phyloP scores from a whole-genome alignment of 2,329 filamentous ascomycete genomes.

The Hymenoscyphus albidus region DNA sequence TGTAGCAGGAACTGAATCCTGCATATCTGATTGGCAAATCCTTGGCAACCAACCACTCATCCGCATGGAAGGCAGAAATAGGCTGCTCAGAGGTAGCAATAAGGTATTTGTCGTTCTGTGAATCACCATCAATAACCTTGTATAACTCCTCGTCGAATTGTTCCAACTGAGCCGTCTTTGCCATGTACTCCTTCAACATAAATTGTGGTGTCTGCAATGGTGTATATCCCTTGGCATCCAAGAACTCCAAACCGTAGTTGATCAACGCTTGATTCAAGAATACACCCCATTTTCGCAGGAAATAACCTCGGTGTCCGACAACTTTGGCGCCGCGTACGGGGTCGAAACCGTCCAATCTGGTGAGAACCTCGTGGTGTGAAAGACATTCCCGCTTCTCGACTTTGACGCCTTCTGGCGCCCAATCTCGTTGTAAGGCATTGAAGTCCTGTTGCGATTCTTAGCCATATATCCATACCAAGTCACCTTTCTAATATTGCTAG shows the following conservation, averaged over 20 bases:
- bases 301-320: slow-evolving; percentile 92
- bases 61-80: slow-evolving; percentile 85
- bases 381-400: slow-evolving; percentile 74
- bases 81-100: slow-evolving; percentile 90
- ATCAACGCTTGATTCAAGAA: slow-evolving; percentile 90
- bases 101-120: slow-evolving; percentile 79
- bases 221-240: slow-evolving; percentile 75
- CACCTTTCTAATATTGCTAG: neutral
- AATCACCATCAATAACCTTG: slow-evolving; percentile 87
- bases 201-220: slow-evolving; percentile 86
- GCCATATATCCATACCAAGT: neutral
- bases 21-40: slow-evolving; percentile 89
- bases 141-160: slow-evolving; percentile 98
- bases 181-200: slow-evolving; percentile 95
- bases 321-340: slow-evolving; percentile 90
- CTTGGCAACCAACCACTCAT: slow-evolving; percentile 84
- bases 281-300: slow-evolving; percentile 82
- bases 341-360: slow-evolving; percentile 85
- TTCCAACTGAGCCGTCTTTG: slow-evolving; percentile 93
- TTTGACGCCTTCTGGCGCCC: slow-evolving; percentile 71
- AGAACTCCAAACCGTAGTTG: slow-evolving; percentile 91
- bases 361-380: slow-evolving; percentile 92
- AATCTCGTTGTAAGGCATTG: slow-evolving; percentile 72
- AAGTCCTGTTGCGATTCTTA: slow-evolving; percentile 53
- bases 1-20: slow-evolving; percentile 92